A percentile compares a stretch with the other conserved stretches of the same genome.
Conservation (phyloP, 1,139 yeast genomes). For the Hansenula sp. region DNA sequence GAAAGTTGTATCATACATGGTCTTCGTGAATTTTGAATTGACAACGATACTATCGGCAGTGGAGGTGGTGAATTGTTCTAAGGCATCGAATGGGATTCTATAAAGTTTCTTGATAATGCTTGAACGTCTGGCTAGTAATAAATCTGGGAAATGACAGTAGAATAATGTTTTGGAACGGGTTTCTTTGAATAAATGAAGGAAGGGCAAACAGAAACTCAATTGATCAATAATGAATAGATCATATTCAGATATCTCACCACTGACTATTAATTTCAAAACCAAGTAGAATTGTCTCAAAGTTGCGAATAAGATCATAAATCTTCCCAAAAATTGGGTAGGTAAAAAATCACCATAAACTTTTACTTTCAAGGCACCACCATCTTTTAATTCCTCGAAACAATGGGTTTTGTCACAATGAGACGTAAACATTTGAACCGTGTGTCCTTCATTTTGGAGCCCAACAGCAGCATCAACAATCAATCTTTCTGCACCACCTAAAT, state of each 20-base stretch:
- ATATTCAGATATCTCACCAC: conserved; percentile 44
- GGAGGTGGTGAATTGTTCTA: conserved; percentile 80
- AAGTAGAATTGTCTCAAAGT: conserved; percentile 77
- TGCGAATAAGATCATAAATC: conserved; percentile 78
- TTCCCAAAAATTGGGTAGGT: conserved; percentile 66
- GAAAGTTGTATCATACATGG: conserved; percentile 67
- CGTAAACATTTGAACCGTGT: conserved; percentile 69
- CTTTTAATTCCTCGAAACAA: conserved; percentile 84
- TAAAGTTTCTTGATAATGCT: conserved; percentile 58
- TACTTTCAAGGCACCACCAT: conserved; percentile 52
- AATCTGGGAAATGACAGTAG: conserved; percentile 97
- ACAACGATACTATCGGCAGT: conserved; percentile 79
- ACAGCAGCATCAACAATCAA: conserved; percentile 93
- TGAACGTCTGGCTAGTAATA: conserved; percentile 60
- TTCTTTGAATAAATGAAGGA: conserved; percentile 50
- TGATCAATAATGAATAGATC: conserved; percentile 88
- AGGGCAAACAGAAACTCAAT: conserved; percentile 79
- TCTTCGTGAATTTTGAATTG: conserved; percentile 78
- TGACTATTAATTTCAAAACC: conserved; percentile 42
- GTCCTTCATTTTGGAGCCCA: conserved; percentile 70
- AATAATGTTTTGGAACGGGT: conserved; percentile 49
- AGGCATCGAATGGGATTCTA: conserved; percentile 73
- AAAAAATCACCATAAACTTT: conserved; percentile 76
- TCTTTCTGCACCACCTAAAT: conserved; percentile 97
- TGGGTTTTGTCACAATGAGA: conserved; percentile 86